Percentiles rank a stretch among this genome's conserved stretches.
These are phyloP conservation scores for Huntiella moniliformis DNA, from an alignment of 2,329 filamentous ascomycete species.

Conservation along the genomic window DNA sequence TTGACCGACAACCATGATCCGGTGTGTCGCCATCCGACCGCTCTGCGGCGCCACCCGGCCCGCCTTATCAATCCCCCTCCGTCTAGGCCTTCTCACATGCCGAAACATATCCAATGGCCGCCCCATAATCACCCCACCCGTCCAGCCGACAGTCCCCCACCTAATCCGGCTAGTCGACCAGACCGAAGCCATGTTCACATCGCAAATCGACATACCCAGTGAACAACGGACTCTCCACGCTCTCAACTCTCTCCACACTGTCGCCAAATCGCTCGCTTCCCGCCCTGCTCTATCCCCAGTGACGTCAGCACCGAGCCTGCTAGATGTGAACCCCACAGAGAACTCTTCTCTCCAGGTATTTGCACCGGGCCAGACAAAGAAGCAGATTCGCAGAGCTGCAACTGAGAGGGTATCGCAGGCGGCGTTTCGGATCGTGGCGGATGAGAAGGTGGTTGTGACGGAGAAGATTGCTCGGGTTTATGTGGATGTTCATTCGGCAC, in stretches of 20 bases:
- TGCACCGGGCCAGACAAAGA: neutral
- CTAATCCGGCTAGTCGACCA: constrained; percentile 21
- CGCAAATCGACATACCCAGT: constrained; percentile 26
- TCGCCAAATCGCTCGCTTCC: constrained; percentile 26
- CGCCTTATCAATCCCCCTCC: too few species aligned
- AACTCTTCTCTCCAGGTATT: neutral
- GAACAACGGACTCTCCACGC: constrained; percentile 25
- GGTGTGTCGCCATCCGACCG: too few species aligned
- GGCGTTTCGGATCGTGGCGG: constrained; percentile 51
- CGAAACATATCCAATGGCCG: neutral
- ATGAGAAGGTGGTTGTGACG: constrained; percentile 66
- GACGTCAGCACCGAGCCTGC: constrained; percentile 18
- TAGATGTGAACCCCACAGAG: constrained; percentile 15
- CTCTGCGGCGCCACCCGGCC: too few species aligned
- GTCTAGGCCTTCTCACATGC: too few species aligned
- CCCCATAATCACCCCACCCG: neutral
- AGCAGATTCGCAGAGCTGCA: constrained; percentile 23
- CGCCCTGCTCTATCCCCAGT: constrained; percentile 8
- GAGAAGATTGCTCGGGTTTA: constrained; percentile 54
- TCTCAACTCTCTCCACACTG: constrained; percentile 26
- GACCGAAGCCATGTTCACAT: constrained; percentile 25
- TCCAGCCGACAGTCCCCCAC: neutral
- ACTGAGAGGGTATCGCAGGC: constrained; percentile 35
- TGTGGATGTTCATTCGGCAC: constrained; percentile 53
- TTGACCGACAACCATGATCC: too few species aligned